phyloP scores from a whole-genome alignment of 2,329 filamentous ascomycete genomes.

The Fonsecaea multimorphosa region DNA sequence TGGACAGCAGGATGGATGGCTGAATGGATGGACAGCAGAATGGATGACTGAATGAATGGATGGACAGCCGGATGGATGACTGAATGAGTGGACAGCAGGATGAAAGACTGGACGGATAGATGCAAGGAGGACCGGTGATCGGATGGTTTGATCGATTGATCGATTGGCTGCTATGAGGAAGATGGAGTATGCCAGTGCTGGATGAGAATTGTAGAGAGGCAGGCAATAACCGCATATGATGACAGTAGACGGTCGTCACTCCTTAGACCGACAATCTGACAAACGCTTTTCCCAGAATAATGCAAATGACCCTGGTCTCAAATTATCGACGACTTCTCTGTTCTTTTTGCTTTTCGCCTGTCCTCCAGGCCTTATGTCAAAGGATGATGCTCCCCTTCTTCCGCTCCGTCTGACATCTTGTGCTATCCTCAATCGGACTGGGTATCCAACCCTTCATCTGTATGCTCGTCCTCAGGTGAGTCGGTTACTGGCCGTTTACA shows the following conservation, averaged over 20 bases:
- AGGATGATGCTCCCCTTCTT: neutral
- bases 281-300: neutral
- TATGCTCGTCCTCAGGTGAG: neutral
- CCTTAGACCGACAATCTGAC: neutral
- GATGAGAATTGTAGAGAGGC: constrained; percentile 5
- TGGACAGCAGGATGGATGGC: neutral
- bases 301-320: constrained; percentile 2
- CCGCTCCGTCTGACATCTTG: neutral
- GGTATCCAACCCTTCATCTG: constrained; percentile 23
- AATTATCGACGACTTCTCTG: neutral
- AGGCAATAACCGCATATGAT: constrained; percentile 1
- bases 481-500: constrained; percentile 25
- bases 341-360: neutral
- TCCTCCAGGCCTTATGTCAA: neutral
- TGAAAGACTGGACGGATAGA: neutral
- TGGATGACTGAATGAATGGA: too few relatives aligned
- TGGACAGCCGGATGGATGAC: neutral
- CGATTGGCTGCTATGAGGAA: constrained; percentile 5
- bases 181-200: constrained; percentile 8
- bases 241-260: neutral
- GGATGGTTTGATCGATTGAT: neutral
- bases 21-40: neutral
- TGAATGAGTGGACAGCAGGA: neutral
- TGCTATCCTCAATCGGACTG: neutral
- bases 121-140: neutral